phyloP scores from a whole-genome alignment of 2,329 filamentous ascomycete genomes.

The Colletotrichum neosansevieriae region DNA sequence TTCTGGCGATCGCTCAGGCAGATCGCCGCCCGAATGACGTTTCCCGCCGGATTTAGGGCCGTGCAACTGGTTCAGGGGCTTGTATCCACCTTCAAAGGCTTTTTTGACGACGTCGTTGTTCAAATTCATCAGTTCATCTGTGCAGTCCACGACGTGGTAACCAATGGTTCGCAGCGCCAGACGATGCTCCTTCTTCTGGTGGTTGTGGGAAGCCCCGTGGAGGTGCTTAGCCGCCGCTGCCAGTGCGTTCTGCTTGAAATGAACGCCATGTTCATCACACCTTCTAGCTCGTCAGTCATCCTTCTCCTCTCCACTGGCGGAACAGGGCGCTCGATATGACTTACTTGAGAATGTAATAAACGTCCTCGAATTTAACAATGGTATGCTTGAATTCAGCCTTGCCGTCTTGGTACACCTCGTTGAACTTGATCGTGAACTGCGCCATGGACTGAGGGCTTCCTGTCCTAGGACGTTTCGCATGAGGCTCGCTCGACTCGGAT shows the following conservation, averaged over 20 bases:
- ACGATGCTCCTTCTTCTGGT: slow-evolving; percentile 29
- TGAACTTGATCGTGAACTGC: slow-evolving; percentile 38
- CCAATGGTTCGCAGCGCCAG: slow-evolving; percentile 39
- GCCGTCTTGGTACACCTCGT: slow-evolving; percentile 42
- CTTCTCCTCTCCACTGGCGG: not conserved
- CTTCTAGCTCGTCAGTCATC: not conserved
- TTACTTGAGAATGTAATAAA: slow-evolving; percentile 42
- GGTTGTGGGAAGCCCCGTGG: slow-evolving; percentile 33
- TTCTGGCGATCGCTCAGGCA: not conserved
- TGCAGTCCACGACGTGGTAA: slow-evolving; percentile 39
- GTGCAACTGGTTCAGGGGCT: slow-evolving; percentile 37
- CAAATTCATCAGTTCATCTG: slow-evolving; percentile 22
- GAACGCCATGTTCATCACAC: slow-evolving; percentile 42
- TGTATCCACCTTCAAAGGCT: slow-evolving; percentile 40
- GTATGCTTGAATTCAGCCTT: slow-evolving; percentile 41
- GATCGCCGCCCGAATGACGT: slow-evolving; percentile 15
- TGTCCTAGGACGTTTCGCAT: slow-evolving; percentile 18
- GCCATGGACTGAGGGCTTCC: slow-evolving; percentile 13
- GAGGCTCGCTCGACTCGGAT: slow-evolving; percentile 8
- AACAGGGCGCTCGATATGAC: not conserved
- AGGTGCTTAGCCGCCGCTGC: slow-evolving; percentile 41
- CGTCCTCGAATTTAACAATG: slow-evolving; percentile 39
- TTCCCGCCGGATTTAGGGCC: slow-evolving; percentile 36
- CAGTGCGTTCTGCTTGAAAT: slow-evolving; percentile 40
- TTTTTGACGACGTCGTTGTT: slow-evolving; percentile 40